phyloP scores from a whole-genome alignment of 2,329 filamentous ascomycete genomes.

The Sphaerostilbella broomeana region DNA sequence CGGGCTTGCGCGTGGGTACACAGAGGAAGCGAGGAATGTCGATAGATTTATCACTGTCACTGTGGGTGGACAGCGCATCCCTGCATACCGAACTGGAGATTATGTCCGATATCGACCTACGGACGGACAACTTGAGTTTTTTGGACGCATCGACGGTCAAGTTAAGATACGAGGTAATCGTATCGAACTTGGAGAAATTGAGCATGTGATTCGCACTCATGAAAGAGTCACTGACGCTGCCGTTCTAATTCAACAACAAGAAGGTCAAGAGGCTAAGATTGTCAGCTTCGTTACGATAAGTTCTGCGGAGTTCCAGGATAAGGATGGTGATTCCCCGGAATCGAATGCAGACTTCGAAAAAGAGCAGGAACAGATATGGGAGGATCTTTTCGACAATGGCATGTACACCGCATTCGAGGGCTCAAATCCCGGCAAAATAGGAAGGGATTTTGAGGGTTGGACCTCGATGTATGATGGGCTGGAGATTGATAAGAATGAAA shows the following conservation, averaged over 20 bases:
- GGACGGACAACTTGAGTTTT: constrained; percentile 11
- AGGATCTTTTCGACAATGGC: not conserved
- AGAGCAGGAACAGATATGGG: constrained; percentile 2
- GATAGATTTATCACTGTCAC: constrained; percentile 12
- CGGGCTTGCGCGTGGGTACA: constrained; percentile 16
- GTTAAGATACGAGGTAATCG: constrained; percentile 27
- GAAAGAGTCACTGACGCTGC: constrained; percentile 16
- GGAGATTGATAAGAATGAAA: constrained; percentile 21
- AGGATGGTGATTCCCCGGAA: no score
- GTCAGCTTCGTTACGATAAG: constrained; percentile 3
- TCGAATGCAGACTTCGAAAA: not conserved
- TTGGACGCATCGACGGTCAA: constrained; percentile 21
- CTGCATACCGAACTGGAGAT: constrained; percentile 14
- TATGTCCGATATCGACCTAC: constrained; percentile 6
- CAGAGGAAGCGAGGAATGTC: constrained; percentile 5
- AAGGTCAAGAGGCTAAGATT: constrained; percentile 4
- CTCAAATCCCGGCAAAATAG: not conserved
- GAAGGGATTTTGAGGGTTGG: constrained; percentile 25
- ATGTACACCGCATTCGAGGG: not conserved
- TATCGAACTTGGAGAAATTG: constrained; percentile 24
- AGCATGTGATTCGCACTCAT: constrained; percentile 17
- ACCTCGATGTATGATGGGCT: constrained; percentile 27
- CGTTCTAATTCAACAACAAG: constrained; percentile 12
- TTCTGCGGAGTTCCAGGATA: no score
- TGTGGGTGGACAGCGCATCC: constrained; percentile 1